phyloP scores from a whole-genome alignment of 2,329 filamentous ascomycete species.

The Microsporum ferrugineum region DNA sequence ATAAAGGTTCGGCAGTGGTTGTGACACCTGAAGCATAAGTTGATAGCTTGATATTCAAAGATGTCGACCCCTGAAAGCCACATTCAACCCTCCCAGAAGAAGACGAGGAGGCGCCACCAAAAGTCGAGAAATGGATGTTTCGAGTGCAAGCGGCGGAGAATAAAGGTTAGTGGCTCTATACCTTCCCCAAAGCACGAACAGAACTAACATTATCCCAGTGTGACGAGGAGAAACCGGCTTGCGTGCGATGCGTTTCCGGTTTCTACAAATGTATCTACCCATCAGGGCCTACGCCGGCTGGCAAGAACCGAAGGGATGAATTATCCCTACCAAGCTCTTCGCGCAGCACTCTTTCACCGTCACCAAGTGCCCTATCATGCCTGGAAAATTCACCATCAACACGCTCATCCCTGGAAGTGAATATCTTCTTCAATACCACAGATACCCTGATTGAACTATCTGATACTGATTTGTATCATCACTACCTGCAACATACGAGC shows the following conservation, averaged over 20 bases:
- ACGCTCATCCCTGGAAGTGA: background rate
- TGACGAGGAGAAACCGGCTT: constrained; percentile 7
- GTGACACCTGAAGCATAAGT: background rate
- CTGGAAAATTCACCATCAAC: background rate
- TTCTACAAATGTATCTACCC: constrained; percentile 7
- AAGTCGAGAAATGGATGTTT: constrained; percentile 7
- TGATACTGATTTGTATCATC: constrained; percentile 5
- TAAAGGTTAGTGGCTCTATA: background rate
- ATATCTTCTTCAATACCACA: background rate
- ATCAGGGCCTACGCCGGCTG: background rate
- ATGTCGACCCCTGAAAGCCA: constrained; percentile 1
- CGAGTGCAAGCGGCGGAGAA: constrained; percentile 6
- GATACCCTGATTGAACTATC: background rate
- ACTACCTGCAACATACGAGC: constrained; percentile 6
- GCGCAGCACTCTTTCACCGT: background rate
- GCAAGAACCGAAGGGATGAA: background rate
- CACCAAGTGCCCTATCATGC: background rate
- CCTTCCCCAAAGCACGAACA: background rate
- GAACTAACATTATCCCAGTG: background rate
- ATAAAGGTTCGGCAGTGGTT: background rate
- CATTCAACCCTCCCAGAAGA: background rate
- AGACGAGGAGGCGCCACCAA: constrained; percentile 5
- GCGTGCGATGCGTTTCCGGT: background rate
- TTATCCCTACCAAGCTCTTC: constrained; percentile 3
- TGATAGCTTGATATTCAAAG: background rate